Evolutionary conservation across 2,329 filamentous ascomycete genomes (phyloP), one percentile per base, ranked within the genome.

Genomic region (Cladophialophora bantiana): DNA sequence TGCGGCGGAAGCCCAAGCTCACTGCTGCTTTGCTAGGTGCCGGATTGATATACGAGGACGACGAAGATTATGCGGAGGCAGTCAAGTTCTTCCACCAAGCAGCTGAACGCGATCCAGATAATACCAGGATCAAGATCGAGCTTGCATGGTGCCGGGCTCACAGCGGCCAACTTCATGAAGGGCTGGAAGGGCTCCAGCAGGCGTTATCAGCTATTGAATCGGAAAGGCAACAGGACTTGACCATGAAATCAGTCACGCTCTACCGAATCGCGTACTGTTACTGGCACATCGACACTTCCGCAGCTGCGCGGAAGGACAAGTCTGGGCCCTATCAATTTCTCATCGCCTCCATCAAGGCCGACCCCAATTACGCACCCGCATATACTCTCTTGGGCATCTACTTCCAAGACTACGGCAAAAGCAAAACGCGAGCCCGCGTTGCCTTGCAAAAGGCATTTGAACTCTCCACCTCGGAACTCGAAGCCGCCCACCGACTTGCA

Each of bases 401-500:
- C 80, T 99, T 97, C 75, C 88, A 89, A 5, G 94, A 98, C 74
- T 97, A 97, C 75, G 90, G 88, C 63, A 93, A 89, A 71, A 95
- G 98, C 77, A 93, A 89, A 78, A 91, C 89, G 74, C 85, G 96
- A 75, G 93, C 94, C 7, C 86, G 92, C n/a, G 89, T 91, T 70
- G 98, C 94, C 76, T 98, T 98, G 74, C 92, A 97, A 74, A 97
- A 98, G 77, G 95, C 95, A 0, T 91, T 99, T 58, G 95, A 99
- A 77, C 82, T 99, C 2, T 99, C 95, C 0, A 82, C 93, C 0
- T 89, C 91, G 0, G 95, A 99, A 76, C 87, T 97, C 0, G 84
- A 90, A 72, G 93, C 95, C 40, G 95, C 95, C 0, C 92, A 98
- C 77, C 87, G 93, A 34, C 85, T 99, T 15, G 94, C 95, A 1